A percentile compares a stretch with the other conserved stretches of the same genome.
Evolutionary conservation across 2,329 filamentous ascomycete species (phyloP).

Genomic region (Colletotrichum sp.): DNA sequence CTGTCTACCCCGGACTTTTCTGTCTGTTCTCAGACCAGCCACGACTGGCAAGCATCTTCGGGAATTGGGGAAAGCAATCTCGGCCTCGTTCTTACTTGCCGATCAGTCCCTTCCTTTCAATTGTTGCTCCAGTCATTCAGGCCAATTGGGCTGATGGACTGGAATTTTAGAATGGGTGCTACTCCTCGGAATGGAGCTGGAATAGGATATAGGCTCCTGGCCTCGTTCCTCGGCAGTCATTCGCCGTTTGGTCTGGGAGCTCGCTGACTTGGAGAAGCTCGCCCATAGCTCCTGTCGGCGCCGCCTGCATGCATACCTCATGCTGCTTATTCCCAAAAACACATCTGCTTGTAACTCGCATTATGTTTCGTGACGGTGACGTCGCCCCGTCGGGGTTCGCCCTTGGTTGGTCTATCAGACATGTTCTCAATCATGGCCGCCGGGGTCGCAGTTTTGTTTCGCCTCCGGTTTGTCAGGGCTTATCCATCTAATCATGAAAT

Average conservation of each 20-base stretch:
- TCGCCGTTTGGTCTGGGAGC: neutral
- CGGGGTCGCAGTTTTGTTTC: conserved; percentile 15
- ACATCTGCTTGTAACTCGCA: neutral
- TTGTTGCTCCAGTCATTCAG: neutral
- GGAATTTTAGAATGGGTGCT: neutral
- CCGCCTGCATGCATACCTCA: conserved; percentile 4
- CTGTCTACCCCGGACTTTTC: conserved; percentile 22
- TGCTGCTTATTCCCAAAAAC: neutral
- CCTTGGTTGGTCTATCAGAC: neutral
- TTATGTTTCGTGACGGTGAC: neutral
- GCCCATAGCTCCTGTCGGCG: neutral
- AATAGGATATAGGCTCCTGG: neutral
- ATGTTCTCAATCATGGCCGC: neutral
- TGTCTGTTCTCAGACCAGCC: conserved; percentile 16
- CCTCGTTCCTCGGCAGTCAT: neutral
- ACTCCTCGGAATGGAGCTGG: neutral
- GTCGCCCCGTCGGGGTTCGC: neutral
- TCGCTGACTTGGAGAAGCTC: neutral
- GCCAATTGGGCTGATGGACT: neutral
- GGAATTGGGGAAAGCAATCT: conserved; percentile 18
- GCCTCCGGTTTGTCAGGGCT: conserved; percentile 14
- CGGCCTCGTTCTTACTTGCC: neutral
- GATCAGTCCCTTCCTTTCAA: neutral
- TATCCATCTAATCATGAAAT: neutral
- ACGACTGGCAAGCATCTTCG: conserved; percentile 14